Evolutionary conservation across 768 basidiomycete species (phyloP).

Genomic region (Leccinum subgranulosum): DNA sequence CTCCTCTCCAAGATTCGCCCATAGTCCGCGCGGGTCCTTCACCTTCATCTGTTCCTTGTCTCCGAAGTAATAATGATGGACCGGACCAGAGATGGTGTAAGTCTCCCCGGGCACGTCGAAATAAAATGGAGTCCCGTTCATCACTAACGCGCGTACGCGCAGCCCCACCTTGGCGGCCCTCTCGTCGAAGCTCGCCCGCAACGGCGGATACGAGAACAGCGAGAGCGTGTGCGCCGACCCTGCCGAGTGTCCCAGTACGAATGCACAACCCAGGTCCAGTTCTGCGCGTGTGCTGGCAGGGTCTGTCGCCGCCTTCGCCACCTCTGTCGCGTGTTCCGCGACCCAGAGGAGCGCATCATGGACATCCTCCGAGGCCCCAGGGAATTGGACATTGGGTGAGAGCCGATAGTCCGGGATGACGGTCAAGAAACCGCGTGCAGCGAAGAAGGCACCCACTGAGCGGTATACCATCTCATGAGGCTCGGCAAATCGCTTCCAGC

Average conservation of each 20-base stretch:
- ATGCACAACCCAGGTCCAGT: slow-evolving; percentile 42
- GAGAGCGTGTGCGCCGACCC: slow-evolving; percentile 52
- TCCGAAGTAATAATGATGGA: slow-evolving; percentile 27
- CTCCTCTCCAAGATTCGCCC: slow-evolving; percentile 34
- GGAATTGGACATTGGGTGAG: slow-evolving; percentile 53
- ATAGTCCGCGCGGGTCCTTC: slow-evolving; percentile 41
- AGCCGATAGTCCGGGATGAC: slow-evolving; percentile 70
- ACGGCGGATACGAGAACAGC: slow-evolving; percentile 34
- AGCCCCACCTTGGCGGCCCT: slow-evolving; percentile 16
- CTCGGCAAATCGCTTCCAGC: slow-evolving; percentile 44
- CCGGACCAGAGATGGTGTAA: slow-evolving; percentile 19
- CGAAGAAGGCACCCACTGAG: slow-evolving; percentile 59
- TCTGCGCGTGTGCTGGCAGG: slow-evolving; percentile 7
- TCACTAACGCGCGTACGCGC: slow-evolving; percentile 41
- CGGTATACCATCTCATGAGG: slow-evolving; percentile 52
- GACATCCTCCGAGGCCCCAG: slow-evolving; percentile 52
- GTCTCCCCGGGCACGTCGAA: slow-evolving; percentile 27
- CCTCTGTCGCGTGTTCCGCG: slow-evolving; percentile 32
- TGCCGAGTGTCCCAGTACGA: slow-evolving; percentile 60
- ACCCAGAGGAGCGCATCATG: slow-evolving; percentile 60
- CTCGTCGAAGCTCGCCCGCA: slow-evolving; percentile 34
- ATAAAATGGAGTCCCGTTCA: slow-evolving; percentile 46
- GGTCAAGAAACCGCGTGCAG: slow-evolving; percentile 53
- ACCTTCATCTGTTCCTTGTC: slow-evolving; percentile 41
- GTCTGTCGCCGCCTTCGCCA: slow-evolving; percentile 8